These are phyloP conservation scores for Parachlorella kessleri DNA, from an alignment of 139 green algal species.

Conservation along the genomic window DNA sequence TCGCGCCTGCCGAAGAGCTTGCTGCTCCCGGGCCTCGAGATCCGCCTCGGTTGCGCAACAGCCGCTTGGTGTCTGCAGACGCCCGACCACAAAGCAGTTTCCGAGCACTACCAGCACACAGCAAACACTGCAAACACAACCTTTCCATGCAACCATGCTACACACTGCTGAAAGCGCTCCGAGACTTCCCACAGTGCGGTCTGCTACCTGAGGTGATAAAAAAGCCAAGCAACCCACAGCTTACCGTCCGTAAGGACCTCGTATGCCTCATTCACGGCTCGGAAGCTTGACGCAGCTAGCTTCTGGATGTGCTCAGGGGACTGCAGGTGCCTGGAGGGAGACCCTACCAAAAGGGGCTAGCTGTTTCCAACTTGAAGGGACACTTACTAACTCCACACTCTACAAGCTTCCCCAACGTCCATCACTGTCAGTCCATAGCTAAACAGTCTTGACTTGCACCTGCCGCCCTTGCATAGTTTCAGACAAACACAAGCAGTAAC, in stretches of 20 bases:
- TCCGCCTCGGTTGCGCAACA: neutral
- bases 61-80: neutral
- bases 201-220: neutral
- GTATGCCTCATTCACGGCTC: constrained; percentile 25
- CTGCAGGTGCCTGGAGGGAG: constrained; percentile 3
- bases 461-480: neutral
- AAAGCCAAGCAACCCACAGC: neutral
- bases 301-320: constrained; percentile 16
- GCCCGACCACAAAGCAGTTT: too few relatives aligned
- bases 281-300: constrained; percentile 18
- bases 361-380: too few relatives aligned
- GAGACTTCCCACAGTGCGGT: too few relatives aligned
- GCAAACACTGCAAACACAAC: too few relatives aligned
- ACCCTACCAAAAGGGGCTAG: neutral
- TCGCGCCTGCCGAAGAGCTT: too few relatives aligned
- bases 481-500: neutral
- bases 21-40: too few relatives aligned
- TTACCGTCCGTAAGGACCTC: constrained; percentile 24
- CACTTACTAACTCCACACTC: too few relatives aligned
- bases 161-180: neutral
- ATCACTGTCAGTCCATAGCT: neutral
- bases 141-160: neutral
- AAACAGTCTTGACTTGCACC: neutral
- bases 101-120: too few relatives aligned
- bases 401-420: too few relatives aligned